Base-by-base conservation (phyloP, 2,329 filamentous ascomycete genomes). In the Alternaria alternata region DNA sequence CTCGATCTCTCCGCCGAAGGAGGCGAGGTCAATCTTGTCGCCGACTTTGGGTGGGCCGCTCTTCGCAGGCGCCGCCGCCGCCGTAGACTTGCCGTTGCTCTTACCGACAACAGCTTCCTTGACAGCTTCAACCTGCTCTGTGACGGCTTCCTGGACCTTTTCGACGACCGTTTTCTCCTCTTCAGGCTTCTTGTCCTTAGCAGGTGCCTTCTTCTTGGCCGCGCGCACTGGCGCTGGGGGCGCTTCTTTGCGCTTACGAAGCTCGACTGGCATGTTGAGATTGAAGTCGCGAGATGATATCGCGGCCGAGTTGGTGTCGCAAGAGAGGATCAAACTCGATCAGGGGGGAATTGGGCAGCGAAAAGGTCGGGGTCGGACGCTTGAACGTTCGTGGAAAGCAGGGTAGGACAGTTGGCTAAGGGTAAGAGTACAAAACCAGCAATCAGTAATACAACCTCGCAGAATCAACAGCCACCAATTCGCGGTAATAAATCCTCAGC, bases 1-100 rank as follows among this genome's bases (percentile, higher is more conserved):
- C 83, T 95, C 88, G 65, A 99, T 82, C 75, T 95, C 89, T 56
- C 86, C 86, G 57, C 87, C 87, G 68, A 89, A 89, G 30, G 75
- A 77, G 14, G 85, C 80, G 51, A 89, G 78, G 49, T 81, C 74
- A 65, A 89, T 80, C 26, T 75, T 83, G 64, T 86, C 82, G 64
- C 86, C 87, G 30, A 82, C 80, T 61, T 77, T 77, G 54, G 73
- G 74, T 48, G 71, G 59, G 52, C 71, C 57, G 28, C 39, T 24
- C 20, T 24, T 42, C 11, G 39, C 12, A 24, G 39, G 39, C 39
- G 46, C 51, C 47, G 59, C 61, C 42, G 70, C 66, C 38, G 68
- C 65, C 54, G 73, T 75, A 5, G 59, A 60, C 20, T 42, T 47
- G 47, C 60, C 60, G 38, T 62, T 62, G 36, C 72, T 68, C 51